Base-by-base conservation (phyloP, 2,329 filamentous ascomycete species). In the Exophiala sp. region DNA sequence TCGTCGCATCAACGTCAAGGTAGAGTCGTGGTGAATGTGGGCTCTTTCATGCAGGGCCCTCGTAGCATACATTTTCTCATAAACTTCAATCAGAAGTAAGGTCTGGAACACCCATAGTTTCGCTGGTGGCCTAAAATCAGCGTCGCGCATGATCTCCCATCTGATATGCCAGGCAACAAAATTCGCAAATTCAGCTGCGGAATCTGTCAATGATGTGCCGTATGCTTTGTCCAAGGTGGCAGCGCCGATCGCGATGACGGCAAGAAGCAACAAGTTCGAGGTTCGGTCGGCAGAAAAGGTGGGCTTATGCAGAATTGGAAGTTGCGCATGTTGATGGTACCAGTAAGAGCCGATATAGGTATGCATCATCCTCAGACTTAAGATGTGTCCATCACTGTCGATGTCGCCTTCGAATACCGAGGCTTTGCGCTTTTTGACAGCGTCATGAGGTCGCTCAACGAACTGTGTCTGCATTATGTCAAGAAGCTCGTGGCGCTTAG, bases 61-160 rank as follows among this genome's bases (percentile, higher is more conserved):
- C 0, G 92, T 96, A 35, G 91, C 95, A 70, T 92, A 97, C 88
- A 96, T 94, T 77, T 99, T 99, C 74, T 99, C 94, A 65, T 95
- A 97, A 0, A 96, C 75, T 69, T 99, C 94, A 11, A 97, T 79
- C 4, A 97, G 78, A 3, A 97, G 77, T 47, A 97, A 75, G 1
- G 92, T 86, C 69, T 97, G 94, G 73, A 97, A 97, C 0, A 96
- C 84, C 92, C 92, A 99, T 6, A 99, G 74, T 71, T 95, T 96
- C 7, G 92, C 92, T 0, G 94, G 92, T 1, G 94, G 91, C 14
- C 89, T 80, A 72, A 95, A 96, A 70, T 91, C 89, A 11, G 82
- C 79, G 67, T 96, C 88, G 79, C 91, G 94, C 68, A 97, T 96
- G 35, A 96, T 88, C 69, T 95, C 89, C 89, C 91, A 96, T 51